These are phyloP conservation scores for Hippophae gyantsensis DNA, from an alignment of 306 rosid genomes.

Conservation along the genomic window DNA sequence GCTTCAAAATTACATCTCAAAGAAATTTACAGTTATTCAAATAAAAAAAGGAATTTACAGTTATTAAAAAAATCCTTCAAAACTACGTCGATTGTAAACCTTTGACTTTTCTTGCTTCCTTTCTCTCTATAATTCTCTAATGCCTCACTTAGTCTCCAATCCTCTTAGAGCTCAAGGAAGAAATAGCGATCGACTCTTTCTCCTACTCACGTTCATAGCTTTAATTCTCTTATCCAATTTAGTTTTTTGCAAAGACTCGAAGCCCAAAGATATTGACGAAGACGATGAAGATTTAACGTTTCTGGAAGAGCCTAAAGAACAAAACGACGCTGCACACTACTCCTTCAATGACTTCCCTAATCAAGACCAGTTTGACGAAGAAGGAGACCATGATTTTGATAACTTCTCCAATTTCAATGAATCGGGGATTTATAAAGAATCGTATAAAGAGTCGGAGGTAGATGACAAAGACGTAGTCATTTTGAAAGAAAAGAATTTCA, in stretches of 20 bases:
- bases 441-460: conserved; percentile 42
- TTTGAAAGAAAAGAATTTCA: conserved; percentile 74
- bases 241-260: conserved; percentile 33
- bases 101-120: no score
- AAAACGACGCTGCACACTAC: conserved; percentile 11
- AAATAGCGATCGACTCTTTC: conserved; percentile 52
- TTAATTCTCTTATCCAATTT: conserved; percentile 58
- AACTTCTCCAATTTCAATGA: conserved; percentile 54
- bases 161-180: conserved; percentile 5
- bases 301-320: conserved; percentile 57
- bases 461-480: conserved; percentile 90
- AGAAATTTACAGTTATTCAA: no score
- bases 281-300: conserved; percentile 84
- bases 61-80: no score
- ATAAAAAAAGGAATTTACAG: no score
- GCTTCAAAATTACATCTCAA: no score
- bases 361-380: conserved; percentile 28
- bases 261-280: conserved; percentile 16
- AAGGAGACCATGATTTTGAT: conserved; percentile 36
- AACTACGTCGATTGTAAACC: no score
- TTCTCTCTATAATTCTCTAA: no score
- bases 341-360: conserved; percentile 24
- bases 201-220: conserved; percentile 40
- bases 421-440: conserved; percentile 26
- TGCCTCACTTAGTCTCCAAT: neutral